Evolutionary conservation across 768 basidiomycete genomes (phyloP).

Genomic region (Boletus pseudopeckii): DNA sequence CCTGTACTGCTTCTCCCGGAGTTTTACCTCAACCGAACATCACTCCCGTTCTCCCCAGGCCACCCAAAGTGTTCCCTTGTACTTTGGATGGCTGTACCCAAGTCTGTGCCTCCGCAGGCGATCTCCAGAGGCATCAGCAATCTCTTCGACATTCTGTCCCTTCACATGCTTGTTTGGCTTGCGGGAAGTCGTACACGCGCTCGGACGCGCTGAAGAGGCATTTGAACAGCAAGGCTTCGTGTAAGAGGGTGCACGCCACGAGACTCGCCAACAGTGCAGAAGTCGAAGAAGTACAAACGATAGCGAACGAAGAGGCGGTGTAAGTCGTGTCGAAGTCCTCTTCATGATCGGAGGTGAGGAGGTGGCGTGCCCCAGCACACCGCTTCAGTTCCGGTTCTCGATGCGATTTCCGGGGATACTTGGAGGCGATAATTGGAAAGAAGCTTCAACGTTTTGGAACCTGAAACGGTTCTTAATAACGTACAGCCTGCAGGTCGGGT

Average conservation of each 20-base stretch:
- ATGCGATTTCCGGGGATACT: neutral
- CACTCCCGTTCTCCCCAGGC: neutral
- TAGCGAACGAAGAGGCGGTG: slow-evolving; percentile 21
- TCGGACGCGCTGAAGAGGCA: slow-evolving; percentile 33
- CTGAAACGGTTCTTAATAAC: neutral
- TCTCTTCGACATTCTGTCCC: slow-evolving; percentile 29
- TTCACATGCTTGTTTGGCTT: slow-evolving; percentile 21
- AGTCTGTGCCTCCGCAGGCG: slow-evolving; percentile 27
- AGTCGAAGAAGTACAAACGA: slow-evolving; percentile 8
- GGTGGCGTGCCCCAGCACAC: slow-evolving; percentile 13
- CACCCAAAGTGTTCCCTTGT: slow-evolving; percentile 24
- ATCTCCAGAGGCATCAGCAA: slow-evolving; percentile 28
- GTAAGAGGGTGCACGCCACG: slow-evolving; percentile 23
- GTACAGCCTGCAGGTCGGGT: slow-evolving; percentile 9
- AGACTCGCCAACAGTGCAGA: slow-evolving; percentile 6
- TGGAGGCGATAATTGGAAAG: neutral
- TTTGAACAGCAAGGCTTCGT: slow-evolving; percentile 26
- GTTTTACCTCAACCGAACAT: neutral
- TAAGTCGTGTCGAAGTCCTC: slow-evolving; percentile 2
- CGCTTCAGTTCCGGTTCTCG: neutral
- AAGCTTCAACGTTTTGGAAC: neutral
- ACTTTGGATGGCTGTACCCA: slow-evolving; percentile 23
- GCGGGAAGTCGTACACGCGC: slow-evolving; percentile 29
- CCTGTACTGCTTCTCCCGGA: slow-evolving; percentile 4
- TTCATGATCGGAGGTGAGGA: slow-evolving; percentile 17